Base-by-base conservation (phyloP, 352 stramenopile genomes). In the Hyaloperonospora brassicae region DNA sequence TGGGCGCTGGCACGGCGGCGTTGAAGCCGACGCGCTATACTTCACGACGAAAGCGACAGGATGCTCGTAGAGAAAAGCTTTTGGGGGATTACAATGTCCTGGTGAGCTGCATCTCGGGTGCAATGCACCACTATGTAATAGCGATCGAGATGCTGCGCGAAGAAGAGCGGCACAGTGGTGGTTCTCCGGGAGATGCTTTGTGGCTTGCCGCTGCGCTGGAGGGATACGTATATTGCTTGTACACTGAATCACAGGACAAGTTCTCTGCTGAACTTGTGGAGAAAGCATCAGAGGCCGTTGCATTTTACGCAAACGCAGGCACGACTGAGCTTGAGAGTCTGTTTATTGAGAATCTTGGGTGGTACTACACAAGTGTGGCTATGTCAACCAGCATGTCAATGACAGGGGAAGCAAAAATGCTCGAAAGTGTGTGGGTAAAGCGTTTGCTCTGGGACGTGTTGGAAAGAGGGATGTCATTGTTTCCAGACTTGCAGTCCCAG, bases 191-290 rank as follows among this genome's bases (percentile, higher is more conserved):
- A 1, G 82, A 94, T 50, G 64, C 64, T 12, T 61, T 94, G 23
- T 94, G 84, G 84, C 78, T 93, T 46, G 84, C 80, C 11, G 78
- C 84, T 0, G 78, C 80, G 1, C 51, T 94, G n/a, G 82, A 94
- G 67, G 80, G 75, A 6, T 86, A 83, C 42, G 62, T 74, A 2
- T 87, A 68, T 61, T 87, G 74, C 42, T 56, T 89, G 13, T 84
- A 72, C 24, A 59, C 66, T 17, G 66, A 85, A 34, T 57, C 52
- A 2, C 59, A 67, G 31, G 62, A 77, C 59, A 84, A 84, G 40
- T 84, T 92, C 21, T 61, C 71, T 12, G 63, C 87, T 22, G 82
- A 91, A 57, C 62, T 94, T 17, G 66, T 91, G 35, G 84, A 94
- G 30, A 88, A 89, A 54, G 67, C 76, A 0, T 90, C 81, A 0